Evolutionary conservation across 169 alveolate species (phyloP), one percentile per base, ranked within the genome.

Genomic region (Plasmodium sp.): DNA sequence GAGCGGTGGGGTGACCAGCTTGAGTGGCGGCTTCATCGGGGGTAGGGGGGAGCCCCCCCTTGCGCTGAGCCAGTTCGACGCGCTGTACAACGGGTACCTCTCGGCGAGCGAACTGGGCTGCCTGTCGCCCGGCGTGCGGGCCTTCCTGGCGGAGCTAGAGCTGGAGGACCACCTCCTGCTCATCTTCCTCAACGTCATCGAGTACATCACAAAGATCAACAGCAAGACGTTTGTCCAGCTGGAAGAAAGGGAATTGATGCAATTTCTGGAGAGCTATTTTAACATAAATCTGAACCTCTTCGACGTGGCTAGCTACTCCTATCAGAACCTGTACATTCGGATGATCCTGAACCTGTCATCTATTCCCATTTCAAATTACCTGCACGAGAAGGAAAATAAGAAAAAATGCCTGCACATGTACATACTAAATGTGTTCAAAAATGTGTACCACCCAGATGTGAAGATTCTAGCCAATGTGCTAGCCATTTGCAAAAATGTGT

Each of bases 401-500:
- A 5, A 48, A 45, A 81, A 73, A 71, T 81, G 92, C 58, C 18
- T 92, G 45, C 80, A 82, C 56, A 82, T 81, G 51, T 92, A 43
- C 62, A 72, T 92, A 14, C 3, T 82, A 5, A 54, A 73, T 41
- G 83, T 92, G 9, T 92, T 92, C 75, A 81, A 81, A 22, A 92
- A 92, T 58, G 22, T 92, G 7, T 36, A 92, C 27, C 95, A 92
- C 36, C 95, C 95, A 0, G 79, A 72, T 82, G 39, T 43, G 14
- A 72, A 92, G 9, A 92, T 92, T 1, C 58, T 92, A 27, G 62
- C 58, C 31, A 72, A 92, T 9, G 56, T 82, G 6, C 56, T 92
- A 51, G 58, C 92, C 14, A 92, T 92, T 34, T 92, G 95, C 75
- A 92, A 92, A 73, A 92, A 92, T n/a, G 54, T 92, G 39, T 92